phyloP scores from a whole-genome alignment of 2,329 filamentous ascomycete genomes.

The Ascochyta viciae-villosae region DNA sequence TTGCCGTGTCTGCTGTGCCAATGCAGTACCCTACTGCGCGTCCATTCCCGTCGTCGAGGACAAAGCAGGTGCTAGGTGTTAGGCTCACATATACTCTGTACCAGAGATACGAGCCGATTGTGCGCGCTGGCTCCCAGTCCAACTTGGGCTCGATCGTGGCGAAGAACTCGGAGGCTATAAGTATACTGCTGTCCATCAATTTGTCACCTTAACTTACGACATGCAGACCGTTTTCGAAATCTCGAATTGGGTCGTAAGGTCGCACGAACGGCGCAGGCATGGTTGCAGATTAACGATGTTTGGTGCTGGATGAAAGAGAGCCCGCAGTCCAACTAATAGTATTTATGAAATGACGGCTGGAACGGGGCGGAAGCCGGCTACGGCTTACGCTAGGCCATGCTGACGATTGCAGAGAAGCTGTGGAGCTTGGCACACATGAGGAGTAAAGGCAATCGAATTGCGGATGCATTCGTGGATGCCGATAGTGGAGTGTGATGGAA shows the following conservation, averaged over 20 bases:
- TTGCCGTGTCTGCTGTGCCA: slow-evolving; percentile 38
- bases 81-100: slow-evolving; percentile 44
- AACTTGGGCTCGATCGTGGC: slow-evolving; percentile 32
- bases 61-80: slow-evolving; percentile 41
- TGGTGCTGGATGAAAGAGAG: not conserved
- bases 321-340: not conserved
- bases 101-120: slow-evolving; percentile 42
- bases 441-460: too few species aligned
- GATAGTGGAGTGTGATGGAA: too few species aligned
- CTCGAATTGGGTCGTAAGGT: slow-evolving; percentile 23
- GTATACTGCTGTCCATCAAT: not conserved
- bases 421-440: too few species aligned
- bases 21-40: slow-evolving; percentile 50
- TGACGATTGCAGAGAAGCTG: too few species aligned
- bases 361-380: too few species aligned
- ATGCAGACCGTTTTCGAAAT: slow-evolving; percentile 26
- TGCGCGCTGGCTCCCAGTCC: slow-evolving; percentile 37
- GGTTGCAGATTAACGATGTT: not conserved
- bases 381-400: too few species aligned
- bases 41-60: slow-evolving; percentile 45
- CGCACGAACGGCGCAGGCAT: slow-evolving; percentile 28
- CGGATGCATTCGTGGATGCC: too few species aligned
- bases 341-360: too few species aligned
- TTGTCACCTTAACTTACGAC: slow-evolving; percentile 18
- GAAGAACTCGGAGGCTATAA: slow-evolving; percentile 28